phyloP scores from a whole-genome alignment of 495 filamentous ascomycete genomes.

The Cercophora samala region DNA sequence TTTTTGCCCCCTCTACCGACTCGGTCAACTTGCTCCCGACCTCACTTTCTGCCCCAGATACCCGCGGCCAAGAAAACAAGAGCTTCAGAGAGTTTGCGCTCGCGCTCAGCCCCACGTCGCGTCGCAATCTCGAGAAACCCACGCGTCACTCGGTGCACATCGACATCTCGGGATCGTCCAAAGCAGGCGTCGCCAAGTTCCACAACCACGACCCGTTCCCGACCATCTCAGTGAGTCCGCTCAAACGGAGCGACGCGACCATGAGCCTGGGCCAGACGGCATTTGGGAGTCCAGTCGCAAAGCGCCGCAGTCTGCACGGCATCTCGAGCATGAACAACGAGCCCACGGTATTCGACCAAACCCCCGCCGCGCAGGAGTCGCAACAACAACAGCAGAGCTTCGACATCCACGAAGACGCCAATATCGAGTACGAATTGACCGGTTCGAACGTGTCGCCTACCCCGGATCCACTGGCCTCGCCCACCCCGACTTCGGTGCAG shows the following conservation, averaged over 20 bases:
- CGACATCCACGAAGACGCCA: conserved; percentile 46
- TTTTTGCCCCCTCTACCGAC: conserved; percentile 64
- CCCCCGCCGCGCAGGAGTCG: conserved; percentile 28
- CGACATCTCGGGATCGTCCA: conserved; percentile 48
- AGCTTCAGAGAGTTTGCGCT: conserved; percentile 33
- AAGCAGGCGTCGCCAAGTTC: conserved; percentile 46
- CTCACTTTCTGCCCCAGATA: conserved; percentile 33
- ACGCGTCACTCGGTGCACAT: conserved; percentile 47
- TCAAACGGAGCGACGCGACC: conserved; percentile 87
- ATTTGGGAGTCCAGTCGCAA: conserved; percentile 79
- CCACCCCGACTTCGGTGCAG: conserved; percentile 36
- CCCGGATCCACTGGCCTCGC: conserved; percentile 32
- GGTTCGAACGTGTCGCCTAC: conserved; percentile 27
- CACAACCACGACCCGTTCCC: conserved; percentile 41
- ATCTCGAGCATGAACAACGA: conserved; percentile 51
- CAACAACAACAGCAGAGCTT: conserved; percentile 29
- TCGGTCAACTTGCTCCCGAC: conserved; percentile 63
- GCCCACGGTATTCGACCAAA: conserved; percentile 68
- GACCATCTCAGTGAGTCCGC: conserved; percentile 69
- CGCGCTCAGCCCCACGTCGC: conserved; percentile 39
- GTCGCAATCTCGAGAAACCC: conserved; percentile 44
- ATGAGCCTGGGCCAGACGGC: conserved; percentile 79
- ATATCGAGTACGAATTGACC: conserved; percentile 45
- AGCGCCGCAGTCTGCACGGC: conserved; percentile 78
- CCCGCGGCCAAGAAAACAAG: conserved; percentile 57